Conservation (phyloP, 176 grass and related monocot species). For the Eleusine indica region DNA sequence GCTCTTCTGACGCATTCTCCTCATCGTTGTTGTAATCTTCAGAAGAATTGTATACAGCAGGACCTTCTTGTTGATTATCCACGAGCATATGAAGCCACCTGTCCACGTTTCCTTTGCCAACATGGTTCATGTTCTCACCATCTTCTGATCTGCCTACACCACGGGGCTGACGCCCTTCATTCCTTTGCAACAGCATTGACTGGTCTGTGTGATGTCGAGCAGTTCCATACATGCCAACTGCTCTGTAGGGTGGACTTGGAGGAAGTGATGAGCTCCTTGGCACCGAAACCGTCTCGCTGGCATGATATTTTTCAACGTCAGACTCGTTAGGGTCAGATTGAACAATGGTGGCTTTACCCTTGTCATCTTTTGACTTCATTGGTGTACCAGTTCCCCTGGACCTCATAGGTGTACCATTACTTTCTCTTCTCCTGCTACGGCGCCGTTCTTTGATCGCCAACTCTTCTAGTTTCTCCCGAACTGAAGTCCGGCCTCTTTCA, state of each 20-base stretch:
- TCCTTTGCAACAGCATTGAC: slow-evolving; percentile 24
- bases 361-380: slow-evolving; percentile 34
- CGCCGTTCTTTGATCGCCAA: slow-evolving; percentile 37
- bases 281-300: slow-evolving; percentile 35
- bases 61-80: slow-evolving; percentile 49
- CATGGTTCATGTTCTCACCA: slow-evolving; percentile 50
- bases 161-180: not conserved
- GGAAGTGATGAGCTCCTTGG: slow-evolving; percentile 42
- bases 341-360: slow-evolving; percentile 14
- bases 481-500: slow-evolving; percentile 28
- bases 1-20: slow-evolving; percentile 17
- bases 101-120: slow-evolving; percentile 68
- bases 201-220: slow-evolving; percentile 32
- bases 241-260: slow-evolving; percentile 51
- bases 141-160: slow-evolving; percentile 42
- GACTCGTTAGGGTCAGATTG: slow-evolving; percentile 18
- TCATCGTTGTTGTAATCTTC: not conserved
- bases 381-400: slow-evolving; percentile 36
- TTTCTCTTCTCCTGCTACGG: slow-evolving; percentile 40
- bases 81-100: slow-evolving; percentile 49
- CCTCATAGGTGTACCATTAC: slow-evolving; percentile 7
- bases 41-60: slow-evolving; percentile 30
- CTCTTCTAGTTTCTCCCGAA: slow-evolving; percentile 59
- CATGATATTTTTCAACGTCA: slow-evolving; percentile 34
- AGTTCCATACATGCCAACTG: slow-evolving; percentile 7